A percentile compares a stretch with the other conserved stretches of the same genome.
phyloP scores from a whole-genome alignment of 1,284 basidiomycete genomes.

The Apiotrichum veenhuisii region DNA sequence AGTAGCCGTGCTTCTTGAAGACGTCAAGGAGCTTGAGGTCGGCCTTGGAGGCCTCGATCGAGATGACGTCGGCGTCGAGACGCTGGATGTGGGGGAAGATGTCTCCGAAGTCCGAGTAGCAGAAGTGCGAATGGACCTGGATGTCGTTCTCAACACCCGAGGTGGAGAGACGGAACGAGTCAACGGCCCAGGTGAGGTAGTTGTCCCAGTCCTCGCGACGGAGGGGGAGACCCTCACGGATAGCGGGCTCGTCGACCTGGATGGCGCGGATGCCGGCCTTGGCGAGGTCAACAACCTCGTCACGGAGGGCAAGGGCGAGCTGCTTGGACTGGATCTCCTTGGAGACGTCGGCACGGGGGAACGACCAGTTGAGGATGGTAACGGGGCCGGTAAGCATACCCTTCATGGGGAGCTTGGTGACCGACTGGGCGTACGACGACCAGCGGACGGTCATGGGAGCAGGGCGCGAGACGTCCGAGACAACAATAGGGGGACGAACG shows the following conservation, averaged over 20 bases:
- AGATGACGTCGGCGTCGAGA: constrained; percentile 98
- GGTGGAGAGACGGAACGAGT: constrained; percentile 94
- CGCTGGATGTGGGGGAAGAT: constrained; percentile 97
- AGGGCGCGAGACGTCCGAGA: constrained; percentile 94
- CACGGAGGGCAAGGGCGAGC: constrained; percentile 94
- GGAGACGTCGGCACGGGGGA: constrained; percentile 97
- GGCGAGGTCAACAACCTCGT: constrained; percentile 97
- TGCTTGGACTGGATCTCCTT: constrained; percentile 98
- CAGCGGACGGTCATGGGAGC: constrained; percentile 94
- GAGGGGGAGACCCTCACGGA: constrained; percentile 97
- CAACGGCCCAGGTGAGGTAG: constrained; percentile 95
- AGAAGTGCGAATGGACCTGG: constrained; percentile 96
- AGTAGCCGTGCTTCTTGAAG: constrained; percentile 94
- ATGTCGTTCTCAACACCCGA: constrained; percentile 87
- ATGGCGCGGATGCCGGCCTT: constrained; percentile 96
- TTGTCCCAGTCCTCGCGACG: constrained; percentile 89
- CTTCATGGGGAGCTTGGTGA: constrained; percentile 96
- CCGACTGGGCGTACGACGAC: constrained; percentile 94
- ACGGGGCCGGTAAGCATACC: constrained; percentile 97
- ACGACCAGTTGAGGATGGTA: constrained; percentile 99
- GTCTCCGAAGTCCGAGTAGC: constrained; percentile 73
- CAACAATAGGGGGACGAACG: constrained; percentile 97
- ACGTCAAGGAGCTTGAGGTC: constrained; percentile 96
- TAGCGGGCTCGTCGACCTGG: constrained; percentile 98
- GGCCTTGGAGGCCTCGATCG: constrained; percentile 96